phyloP scores from a whole-genome alignment of 1,284 basidiomycete genomes.

The Austroboletus novae-zelandiae region DNA sequence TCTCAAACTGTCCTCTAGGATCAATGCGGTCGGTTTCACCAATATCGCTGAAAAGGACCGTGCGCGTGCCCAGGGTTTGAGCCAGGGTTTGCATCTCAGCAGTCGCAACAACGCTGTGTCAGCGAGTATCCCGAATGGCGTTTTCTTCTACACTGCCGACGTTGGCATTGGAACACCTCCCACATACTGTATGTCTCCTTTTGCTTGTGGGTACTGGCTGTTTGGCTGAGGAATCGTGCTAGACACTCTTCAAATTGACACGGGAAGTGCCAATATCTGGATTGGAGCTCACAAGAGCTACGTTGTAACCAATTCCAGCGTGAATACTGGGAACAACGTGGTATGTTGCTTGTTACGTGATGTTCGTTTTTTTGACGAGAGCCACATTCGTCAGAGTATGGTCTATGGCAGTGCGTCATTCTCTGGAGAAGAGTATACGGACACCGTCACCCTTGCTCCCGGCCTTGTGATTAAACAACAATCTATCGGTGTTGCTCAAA shows the following conservation, averaged over 20 bases:
- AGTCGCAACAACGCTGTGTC: no score
- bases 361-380: no score
- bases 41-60: no score
- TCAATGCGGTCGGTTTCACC: no score
- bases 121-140: conserved; percentile 11
- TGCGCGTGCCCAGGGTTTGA: no score
- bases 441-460: conserved; percentile 44
- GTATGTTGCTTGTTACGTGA: conserved; percentile 11
- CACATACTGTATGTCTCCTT: conserved; percentile 36
- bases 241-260: conserved; percentile 30
- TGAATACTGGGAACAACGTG: conserved; percentile 42
- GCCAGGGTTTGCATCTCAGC: no score
- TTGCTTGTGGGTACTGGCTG: background rate
- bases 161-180: conserved; percentile 47
- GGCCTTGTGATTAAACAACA: conserved; percentile 47
- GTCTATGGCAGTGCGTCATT: conserved; percentile 53
- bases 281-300: conserved; percentile 39
- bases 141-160: conserved; percentile 34
- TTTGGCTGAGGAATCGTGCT: background rate
- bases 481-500: conserved; percentile 51
- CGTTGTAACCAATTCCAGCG: conserved; percentile 40
- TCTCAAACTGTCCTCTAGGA: no score
- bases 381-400: conserved; percentile 28
- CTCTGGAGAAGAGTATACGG: conserved; percentile 50
- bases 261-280: conserved; percentile 39